These are phyloP conservation scores for Rhododendron ferrugineum DNA, from an alignment of 148 eudicot genomes.

Conservation along the genomic window DNA sequence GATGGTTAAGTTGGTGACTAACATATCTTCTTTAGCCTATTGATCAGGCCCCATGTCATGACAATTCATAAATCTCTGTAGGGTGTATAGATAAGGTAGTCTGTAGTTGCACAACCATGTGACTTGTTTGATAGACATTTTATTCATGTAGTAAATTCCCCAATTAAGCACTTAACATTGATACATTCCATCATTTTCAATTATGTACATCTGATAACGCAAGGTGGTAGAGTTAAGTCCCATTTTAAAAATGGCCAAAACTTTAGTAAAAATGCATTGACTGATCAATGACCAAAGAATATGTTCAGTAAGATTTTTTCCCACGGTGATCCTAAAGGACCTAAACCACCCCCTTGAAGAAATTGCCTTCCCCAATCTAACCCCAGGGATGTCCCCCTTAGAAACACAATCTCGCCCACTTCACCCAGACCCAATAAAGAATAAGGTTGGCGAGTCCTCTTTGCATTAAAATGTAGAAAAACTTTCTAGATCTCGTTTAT, in stretches of 20 bases:
- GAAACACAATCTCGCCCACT: background rate
- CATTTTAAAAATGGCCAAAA: background rate
- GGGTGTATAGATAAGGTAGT: background rate
- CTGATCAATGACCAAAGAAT: background rate
- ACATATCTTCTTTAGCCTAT: background rate
- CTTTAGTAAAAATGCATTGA: background rate
- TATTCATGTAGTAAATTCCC: background rate
- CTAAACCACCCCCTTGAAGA: background rate
- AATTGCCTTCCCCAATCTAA: background rate
- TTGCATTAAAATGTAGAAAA: background rate
- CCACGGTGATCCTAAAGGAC: background rate
- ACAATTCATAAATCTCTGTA: background rate
- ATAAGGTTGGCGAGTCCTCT: background rate
- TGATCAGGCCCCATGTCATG: background rate
- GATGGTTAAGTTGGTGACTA: background rate
- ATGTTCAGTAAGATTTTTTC: background rate
- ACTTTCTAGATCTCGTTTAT: background rate
- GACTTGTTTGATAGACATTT: background rate
- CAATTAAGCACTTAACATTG: background rate
- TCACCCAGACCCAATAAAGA: background rate
- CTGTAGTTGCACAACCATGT: background rate
- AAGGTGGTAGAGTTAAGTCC: background rate
- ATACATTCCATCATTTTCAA: background rate
- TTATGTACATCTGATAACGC: background rate
- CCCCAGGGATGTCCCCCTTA: background rate